Base-by-base conservation (phyloP, 345 rosid genomes). In the Xanthoceras sorbifolium region DNA sequence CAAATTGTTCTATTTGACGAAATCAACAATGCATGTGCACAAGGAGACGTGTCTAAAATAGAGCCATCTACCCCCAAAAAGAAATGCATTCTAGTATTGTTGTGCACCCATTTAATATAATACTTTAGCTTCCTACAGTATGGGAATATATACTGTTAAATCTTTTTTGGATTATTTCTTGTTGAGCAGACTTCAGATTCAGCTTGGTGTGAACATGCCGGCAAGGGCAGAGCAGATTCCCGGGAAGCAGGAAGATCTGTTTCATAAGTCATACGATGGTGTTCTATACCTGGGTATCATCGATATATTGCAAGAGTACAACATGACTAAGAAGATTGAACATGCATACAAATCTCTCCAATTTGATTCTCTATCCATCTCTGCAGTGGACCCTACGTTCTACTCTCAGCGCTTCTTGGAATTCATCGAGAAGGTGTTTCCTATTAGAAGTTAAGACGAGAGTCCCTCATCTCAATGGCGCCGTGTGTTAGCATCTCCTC, bases 191-290 rank as follows among this genome's bases (percentile, higher is more conserved):
- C 81, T 96, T 36, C 99, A 96, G 78, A 93, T 96, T 85, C 98
- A 90, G 83, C 97, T 93, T 6, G 98, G 97, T 42, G 99, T 96
- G 63, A 96, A 96, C 87, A 90, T 96, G 99, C 98, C 99, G 9
- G 89, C 98, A 4, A 87, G 98, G 86, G 98, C 99, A 46, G 97
- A 93, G 82, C 88, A 83, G 64, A 90, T 84, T 71, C 90, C 94
- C 0, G 97, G 97, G 76, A 88, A 82, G 79, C 91, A 92, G 75
- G 99, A 89, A 80, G 85, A 90, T 71, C 85, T 83, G 59, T 82
- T 91, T 75, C 92, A 89, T 59, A 90, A 89, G 72, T 86, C 79
- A 20, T 91, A 92, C 15, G 99, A 93, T 29, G 99, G 93, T 0
- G 99, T 96, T 66, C 88, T 96, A 3, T 96, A 96, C 87, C 82